A percentile compares a stretch with the other conserved stretches of the same genome.
Evolutionary conservation across 768 basidiomycete genomes (phyloP).

Genomic region (Kwoniella sp.): DNA sequence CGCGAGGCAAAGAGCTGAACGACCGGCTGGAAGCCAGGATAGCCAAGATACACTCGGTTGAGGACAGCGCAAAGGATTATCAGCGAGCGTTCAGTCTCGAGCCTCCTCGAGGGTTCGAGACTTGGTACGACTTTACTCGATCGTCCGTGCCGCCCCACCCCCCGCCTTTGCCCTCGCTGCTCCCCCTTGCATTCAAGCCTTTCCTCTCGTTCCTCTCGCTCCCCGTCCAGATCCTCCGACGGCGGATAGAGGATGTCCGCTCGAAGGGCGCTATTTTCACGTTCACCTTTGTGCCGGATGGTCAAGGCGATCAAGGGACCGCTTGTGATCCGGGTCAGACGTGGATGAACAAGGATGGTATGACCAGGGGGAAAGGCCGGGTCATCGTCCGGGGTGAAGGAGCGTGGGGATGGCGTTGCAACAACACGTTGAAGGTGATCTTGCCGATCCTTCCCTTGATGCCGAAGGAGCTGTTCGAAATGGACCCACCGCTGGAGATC

Average conservation of each 20-base stretch:
- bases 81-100: constrained; percentile 24
- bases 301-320: constrained; percentile 34
- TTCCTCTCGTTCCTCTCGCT: constrained; percentile 27
- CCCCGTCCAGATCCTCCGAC: constrained; percentile 18
- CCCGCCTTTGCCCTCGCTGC: constrained; percentile 17
- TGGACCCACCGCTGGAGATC: constrained; percentile 31
- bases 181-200: constrained; percentile 23
- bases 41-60: constrained; percentile 18
- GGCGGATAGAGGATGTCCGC: constrained; percentile 21
- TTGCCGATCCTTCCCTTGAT: constrained; percentile 30
- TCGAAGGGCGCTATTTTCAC: constrained; percentile 23
- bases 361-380: constrained; percentile 28
- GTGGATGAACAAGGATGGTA: constrained; percentile 17
- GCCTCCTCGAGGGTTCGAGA: constrained; percentile 34
- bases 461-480: constrained; percentile 26
- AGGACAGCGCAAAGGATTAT: constrained; percentile 38
- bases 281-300: constrained; percentile 32
- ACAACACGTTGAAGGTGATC: constrained; percentile 33
- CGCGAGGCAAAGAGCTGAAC: constrained; percentile 23
- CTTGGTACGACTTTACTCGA: constrained; percentile 37
- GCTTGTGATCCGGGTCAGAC: constrained; percentile 27
- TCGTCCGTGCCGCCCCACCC: constrained; percentile 9
- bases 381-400: constrained; percentile 24
- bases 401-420: constrained; percentile 37
- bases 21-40: constrained; percentile 18